Evolutionary conservation across 2,329 filamentous ascomycete genomes (phyloP).

Genomic region (Talaromyces sp.): DNA sequence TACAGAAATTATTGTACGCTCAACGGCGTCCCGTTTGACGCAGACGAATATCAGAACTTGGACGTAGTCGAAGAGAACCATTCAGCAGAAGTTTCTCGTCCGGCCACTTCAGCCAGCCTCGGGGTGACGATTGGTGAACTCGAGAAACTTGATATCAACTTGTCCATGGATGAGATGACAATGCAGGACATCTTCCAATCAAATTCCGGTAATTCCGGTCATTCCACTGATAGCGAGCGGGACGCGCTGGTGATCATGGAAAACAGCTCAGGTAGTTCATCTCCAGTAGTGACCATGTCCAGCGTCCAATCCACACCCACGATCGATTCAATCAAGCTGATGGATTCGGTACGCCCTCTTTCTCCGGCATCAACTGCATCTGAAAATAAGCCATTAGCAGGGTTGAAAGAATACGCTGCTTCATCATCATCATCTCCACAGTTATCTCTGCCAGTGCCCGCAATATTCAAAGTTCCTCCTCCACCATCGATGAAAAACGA

Average conservation of each 20-base stretch:
- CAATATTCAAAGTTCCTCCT: background rate
- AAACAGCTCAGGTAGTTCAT: constrained; percentile 11
- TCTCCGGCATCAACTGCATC: constrained; percentile 23
- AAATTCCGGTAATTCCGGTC: background rate
- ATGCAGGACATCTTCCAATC: background rate
- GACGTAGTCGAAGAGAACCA: constrained; percentile 16
- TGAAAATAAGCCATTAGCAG: constrained; percentile 18
- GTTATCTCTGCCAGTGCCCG: background rate
- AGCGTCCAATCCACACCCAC: constrained; percentile 13
- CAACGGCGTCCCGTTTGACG: constrained; percentile 27
- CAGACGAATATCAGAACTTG: constrained; percentile 9
- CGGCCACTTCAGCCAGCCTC: constrained; percentile 38
- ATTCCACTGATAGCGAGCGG: constrained; percentile 5
- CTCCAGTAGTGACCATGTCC: constrained; percentile 14
- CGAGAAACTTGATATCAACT: constrained; percentile 29
- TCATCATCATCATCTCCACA: constrained; percentile 6
- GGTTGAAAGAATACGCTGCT: background rate
- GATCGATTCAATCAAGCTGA: constrained; percentile 8
- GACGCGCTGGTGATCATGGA: background rate
- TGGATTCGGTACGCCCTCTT: constrained; percentile 20
- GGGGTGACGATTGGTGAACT: constrained; percentile 36
- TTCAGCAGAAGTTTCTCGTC: constrained; percentile 33
- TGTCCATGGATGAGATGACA: constrained; percentile 24
- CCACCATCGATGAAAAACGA: background rate
- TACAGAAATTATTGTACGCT: constrained; percentile 42